phyloP scores from a whole-genome alignment of 345 rosid species.

The Boechera retrofracta region DNA sequence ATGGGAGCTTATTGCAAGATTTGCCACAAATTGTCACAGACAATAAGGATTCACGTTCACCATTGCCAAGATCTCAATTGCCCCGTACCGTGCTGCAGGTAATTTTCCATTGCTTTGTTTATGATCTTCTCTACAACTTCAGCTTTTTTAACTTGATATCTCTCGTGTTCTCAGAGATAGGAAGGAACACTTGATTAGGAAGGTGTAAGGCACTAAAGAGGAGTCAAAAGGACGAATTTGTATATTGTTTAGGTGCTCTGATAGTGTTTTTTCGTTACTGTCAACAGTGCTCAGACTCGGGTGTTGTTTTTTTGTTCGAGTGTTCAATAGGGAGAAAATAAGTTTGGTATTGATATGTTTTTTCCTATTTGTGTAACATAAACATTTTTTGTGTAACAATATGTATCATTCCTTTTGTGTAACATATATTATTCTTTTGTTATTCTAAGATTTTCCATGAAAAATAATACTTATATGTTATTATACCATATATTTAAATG shows the following conservation, averaged over 20 bases:
- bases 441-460: too few species aligned
- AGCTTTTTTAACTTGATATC: constrained; percentile 5
- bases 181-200: background rate
- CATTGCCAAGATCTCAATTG: constrained; percentile 49
- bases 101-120: background rate
- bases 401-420: background rate
- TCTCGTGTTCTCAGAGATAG: constrained; percentile 27
- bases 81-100: constrained; percentile 58
- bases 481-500: too few species aligned
- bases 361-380: background rate
- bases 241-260: constrained; percentile 24
- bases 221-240: constrained; percentile 8
- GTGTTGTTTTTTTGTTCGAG: background rate
- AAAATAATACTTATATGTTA: too few species aligned
- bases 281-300: constrained; percentile 1
- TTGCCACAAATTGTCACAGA: constrained; percentile 45
- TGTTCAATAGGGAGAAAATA: background rate
- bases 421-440: background rate
- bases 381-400: background rate
- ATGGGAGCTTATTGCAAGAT: constrained; percentile 44
- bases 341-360: background rate
- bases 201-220: background rate
- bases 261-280: background rate
- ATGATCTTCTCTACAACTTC: constrained; percentile 11
- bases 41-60: constrained; percentile 43